A percentile compares a stretch with the other conserved stretches of the same genome.
phyloP scores from a whole-genome alignment of 2,329 filamentous ascomycete species.

The Trichoderma atroviride region DNA sequence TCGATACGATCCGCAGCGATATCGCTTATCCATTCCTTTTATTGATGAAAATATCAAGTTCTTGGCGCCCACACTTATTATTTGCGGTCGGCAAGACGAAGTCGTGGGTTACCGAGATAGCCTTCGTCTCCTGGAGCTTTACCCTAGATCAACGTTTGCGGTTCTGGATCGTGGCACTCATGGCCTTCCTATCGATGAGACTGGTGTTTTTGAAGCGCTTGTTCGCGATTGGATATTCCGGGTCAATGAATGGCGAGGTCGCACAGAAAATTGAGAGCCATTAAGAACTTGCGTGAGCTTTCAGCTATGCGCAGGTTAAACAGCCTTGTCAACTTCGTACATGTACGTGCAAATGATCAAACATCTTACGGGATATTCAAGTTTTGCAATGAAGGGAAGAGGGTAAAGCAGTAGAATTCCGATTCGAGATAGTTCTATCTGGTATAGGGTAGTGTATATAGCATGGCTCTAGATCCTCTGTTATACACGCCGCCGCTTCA shows the following conservation, averaged over 20 bases:
- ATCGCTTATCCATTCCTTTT: slow-evolving; percentile 19
- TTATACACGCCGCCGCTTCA: no score
- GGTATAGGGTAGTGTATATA: background rate
- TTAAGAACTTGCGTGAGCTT: slow-evolving; percentile 3
- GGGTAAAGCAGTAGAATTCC: background rate
- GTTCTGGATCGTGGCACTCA: slow-evolving; percentile 27
- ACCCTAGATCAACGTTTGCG: slow-evolving; percentile 26
- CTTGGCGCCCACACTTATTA: slow-evolving; percentile 25
- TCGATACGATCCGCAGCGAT: slow-evolving; percentile 22
- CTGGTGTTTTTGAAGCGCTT: slow-evolving; percentile 25
- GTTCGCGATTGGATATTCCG: slow-evolving; percentile 27
- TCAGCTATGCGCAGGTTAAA: background rate
- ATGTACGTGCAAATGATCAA: background rate
- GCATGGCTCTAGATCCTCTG: no score
- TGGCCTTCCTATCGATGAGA: slow-evolving; percentile 27
- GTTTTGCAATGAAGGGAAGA: no score
- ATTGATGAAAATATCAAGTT: slow-evolving; percentile 10
- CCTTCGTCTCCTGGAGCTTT: slow-evolving; percentile 25
- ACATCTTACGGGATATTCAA: background rate
- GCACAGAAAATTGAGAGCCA: background rate
- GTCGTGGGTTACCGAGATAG: slow-evolving; percentile 26
- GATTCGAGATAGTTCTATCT: background rate
- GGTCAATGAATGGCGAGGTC: slow-evolving; percentile 25
- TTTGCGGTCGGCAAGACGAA: slow-evolving; percentile 27
- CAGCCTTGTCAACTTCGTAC: background rate